A percentile compares a stretch with the other conserved stretches of the same genome.
Evolutionary conservation across 768 basidiomycete genomes (phyloP).

Genomic region (Crucibulum laeve): DNA sequence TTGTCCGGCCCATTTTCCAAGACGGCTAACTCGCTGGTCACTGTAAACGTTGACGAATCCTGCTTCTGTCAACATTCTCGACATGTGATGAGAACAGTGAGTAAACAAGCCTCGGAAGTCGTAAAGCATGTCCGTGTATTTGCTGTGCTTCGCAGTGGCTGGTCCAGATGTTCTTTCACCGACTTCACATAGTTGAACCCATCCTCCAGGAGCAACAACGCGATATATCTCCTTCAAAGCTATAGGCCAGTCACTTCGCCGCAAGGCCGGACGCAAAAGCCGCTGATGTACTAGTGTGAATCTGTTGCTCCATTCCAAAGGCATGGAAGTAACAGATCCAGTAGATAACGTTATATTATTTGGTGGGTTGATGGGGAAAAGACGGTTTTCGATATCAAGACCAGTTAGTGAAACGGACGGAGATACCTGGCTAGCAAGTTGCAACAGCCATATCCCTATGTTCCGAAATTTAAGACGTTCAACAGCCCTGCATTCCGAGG

Average conservation of each 20-base stretch:
- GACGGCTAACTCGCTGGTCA: conserved; percentile 1
- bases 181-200: conserved; percentile 11
- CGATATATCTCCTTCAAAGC: conserved; percentile 10
- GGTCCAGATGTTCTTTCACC: conserved; percentile 4
- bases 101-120: conserved; percentile 5
- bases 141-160: conserved; percentile 4
- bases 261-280: conserved; percentile 8
- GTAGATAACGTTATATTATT: conserved; percentile 7
- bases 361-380: conserved; percentile 7
- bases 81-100: conserved; percentile 7
- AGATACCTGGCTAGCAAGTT: neutral
- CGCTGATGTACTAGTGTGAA: conserved; percentile 14
- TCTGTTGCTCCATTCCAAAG: conserved; percentile 8
- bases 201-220: conserved; percentile 12
- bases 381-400: conserved; percentile 7
- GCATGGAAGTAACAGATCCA: conserved; percentile 6
- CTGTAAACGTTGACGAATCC: conserved; percentile 12
- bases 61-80: conserved; percentile 9
- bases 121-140: neutral
- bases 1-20: conserved; percentile 12
- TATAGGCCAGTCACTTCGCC: conserved; percentile 5
- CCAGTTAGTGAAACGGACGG: conserved; percentile 1
- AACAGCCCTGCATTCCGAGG: neutral
- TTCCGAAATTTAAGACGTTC: neutral
- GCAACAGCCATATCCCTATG: neutral